phyloP scores from a whole-genome alignment of 768 basidiomycete species.

The Coprinellus aureogranulatus region DNA sequence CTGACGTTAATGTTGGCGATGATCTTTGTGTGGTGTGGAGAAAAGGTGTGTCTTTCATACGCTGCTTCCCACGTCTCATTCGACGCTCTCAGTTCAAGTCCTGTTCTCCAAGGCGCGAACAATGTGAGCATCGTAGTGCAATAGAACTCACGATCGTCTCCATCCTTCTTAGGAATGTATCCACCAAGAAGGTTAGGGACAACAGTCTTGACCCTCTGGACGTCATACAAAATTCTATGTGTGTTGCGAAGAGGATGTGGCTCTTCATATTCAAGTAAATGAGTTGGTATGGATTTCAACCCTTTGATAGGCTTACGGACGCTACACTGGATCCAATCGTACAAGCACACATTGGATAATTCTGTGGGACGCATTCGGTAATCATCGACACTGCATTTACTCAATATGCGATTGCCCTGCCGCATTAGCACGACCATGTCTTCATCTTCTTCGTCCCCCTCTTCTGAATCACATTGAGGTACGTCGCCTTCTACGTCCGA shows the following conservation, averaged over 20 bases:
- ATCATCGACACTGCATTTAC: neutral
- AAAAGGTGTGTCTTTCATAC: neutral
- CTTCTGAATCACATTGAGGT: too few species aligned
- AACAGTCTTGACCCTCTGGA: neutral
- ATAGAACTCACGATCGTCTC: neutral
- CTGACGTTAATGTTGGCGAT: neutral
- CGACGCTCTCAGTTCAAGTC: neutral
- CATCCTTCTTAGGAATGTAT: neutral
- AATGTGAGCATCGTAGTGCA: neutral
- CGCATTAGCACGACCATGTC: too few species aligned
- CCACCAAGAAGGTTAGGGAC: neutral
- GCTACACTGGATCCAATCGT: constrained; percentile 1
- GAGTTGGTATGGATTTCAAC: neutral
- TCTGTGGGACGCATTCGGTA: neutral
- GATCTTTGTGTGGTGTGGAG: neutral
- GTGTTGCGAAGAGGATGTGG: neutral
- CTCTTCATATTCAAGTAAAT: neutral
- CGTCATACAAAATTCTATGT: neutral
- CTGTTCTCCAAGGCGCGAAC: neutral
- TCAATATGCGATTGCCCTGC: neutral
- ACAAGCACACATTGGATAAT: neutral
- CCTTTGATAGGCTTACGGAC: too few species aligned
- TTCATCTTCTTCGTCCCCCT: too few species aligned
- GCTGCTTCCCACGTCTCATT: neutral
- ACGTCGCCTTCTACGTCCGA: too few species aligned